Base-by-base conservation (phyloP, 306 rosid species). In the Dalbergia cochinchinensis region DNA sequence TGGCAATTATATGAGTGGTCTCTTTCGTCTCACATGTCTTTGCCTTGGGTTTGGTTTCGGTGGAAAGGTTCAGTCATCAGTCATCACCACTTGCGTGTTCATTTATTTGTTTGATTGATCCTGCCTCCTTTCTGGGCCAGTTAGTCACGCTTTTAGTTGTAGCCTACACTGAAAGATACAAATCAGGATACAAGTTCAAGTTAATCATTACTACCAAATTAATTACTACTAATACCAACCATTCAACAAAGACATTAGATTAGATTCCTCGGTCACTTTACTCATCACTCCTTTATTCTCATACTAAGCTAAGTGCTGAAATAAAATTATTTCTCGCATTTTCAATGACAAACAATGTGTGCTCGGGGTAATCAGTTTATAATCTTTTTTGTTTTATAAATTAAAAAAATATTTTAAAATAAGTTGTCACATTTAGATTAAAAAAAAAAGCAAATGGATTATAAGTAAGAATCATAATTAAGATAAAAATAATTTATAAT, bases 101-200 rank as follows among this genome's bases (percentile, higher is more conserved):
- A 11, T 70, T 70, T 69, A 15, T 14, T 50, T 48, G 18, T 45
- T 70, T 11, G 55, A 34, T 33, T 44, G 61, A 35, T 8, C 6
- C 15, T 57, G 22, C 45, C 26, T 6, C 14, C 57, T 16, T 19
- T 50, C 37, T 13, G 73, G 73, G 2, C 61, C 42, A 63, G 26
- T 31, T 77, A 48, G 22, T 58, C 54, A 13, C 82, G n/a, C n/a
- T 60, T 66, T 13, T 59, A 73, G 86, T 61, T 73, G 63, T 18
- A 0, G 15, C 80, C 86, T 83, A 11, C 83, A 67, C 80, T 37
- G 31, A 8, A 78, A 65, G 51, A 50, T 73, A 77, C 75, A 70
- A 60, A 57, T 19, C 20, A 64, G 11, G 18, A 48, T 26, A 48
- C 39, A 11, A 3, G n/a, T 5, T 54, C 12, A 37, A 20, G 12